phyloP scores from a whole-genome alignment of 2,329 filamentous ascomycete genomes.

The Paramyrothecium roridum region DNA sequence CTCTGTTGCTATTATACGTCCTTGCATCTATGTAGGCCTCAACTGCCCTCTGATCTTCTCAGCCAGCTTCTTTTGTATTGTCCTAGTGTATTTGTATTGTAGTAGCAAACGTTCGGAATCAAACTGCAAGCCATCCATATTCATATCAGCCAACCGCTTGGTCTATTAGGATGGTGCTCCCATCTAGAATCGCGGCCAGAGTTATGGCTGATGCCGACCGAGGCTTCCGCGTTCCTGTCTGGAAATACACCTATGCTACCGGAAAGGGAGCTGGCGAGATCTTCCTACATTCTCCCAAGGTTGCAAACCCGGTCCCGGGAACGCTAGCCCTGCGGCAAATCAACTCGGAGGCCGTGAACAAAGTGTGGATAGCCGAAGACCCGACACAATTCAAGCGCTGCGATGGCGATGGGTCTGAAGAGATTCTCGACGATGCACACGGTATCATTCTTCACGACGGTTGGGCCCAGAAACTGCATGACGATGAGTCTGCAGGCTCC shows the following conservation, averaged over 20 bases:
- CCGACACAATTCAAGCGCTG: conserved; percentile 6
- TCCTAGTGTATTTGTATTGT: too few species aligned
- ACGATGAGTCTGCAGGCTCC: conserved; percentile 2
- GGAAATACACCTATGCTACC: conserved; percentile 10
- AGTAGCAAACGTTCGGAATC: too few species aligned
- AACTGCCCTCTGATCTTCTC: too few species aligned
- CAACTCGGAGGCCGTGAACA: conserved; percentile 11
- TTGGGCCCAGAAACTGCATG: conserved; percentile 3
- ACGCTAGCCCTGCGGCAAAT: conserved; percentile 10
- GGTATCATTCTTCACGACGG: conserved; percentile 13
- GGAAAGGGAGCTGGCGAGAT: conserved; percentile 4
- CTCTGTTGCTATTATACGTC: too few species aligned
- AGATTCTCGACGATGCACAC: conserved; percentile 11
- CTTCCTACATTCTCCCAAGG: conserved; percentile 10
- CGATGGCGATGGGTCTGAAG: background rate
- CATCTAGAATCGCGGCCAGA: background rate
- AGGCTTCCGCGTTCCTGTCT: conserved; percentile 10
- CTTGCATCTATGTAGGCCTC: too few species aligned
- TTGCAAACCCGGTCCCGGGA: background rate
- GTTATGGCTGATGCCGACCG: conserved; percentile 10
- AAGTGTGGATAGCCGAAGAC: conserved; percentile 9
- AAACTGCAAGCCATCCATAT: too few species aligned
- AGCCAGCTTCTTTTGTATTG: too few species aligned
- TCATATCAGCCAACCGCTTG: too few species aligned
- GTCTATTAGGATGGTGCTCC: background rate